These are phyloP conservation scores for Annulohypoxylon bovei DNA, from an alignment of 495 filamentous ascomycete species.

Conservation along the genomic window DNA sequence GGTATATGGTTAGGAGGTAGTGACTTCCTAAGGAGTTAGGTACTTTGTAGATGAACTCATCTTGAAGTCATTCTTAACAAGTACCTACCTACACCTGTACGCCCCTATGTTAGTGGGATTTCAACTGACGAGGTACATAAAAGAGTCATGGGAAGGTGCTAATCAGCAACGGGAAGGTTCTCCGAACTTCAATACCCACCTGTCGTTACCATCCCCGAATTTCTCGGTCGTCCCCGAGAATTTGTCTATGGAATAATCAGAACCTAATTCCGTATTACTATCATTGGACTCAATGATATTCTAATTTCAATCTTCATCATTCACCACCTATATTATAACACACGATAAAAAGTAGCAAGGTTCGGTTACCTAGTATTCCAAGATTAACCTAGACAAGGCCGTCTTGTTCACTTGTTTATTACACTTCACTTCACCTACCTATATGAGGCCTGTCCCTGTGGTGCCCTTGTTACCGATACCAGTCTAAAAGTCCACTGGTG, in stretches of 20 bases:
- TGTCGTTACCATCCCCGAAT: background rate
- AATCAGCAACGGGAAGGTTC: background rate
- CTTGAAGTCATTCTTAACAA: background rate
- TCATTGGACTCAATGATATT: background rate
- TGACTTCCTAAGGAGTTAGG: too few relatives aligned
- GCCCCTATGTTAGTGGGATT: background rate
- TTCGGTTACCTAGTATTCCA: background rate
- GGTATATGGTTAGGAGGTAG: too few relatives aligned
- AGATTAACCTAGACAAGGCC: background rate
- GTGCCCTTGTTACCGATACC: too few relatives aligned
- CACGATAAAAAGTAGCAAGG: too few relatives aligned
- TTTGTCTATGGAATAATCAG: background rate
- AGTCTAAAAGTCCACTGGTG: too few relatives aligned
- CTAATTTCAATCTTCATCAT: background rate
- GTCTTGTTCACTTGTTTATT: background rate
- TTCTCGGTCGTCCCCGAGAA: background rate
- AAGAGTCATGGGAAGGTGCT: background rate
- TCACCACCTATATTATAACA: background rate
- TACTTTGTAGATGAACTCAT: too few relatives aligned
- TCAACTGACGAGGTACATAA: background rate
- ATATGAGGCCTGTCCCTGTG: too few relatives aligned
- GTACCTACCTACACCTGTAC: background rate
- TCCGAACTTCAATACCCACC: background rate
- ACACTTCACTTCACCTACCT: background rate
- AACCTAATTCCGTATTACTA: background rate